Conservation (phyloP, 1,139 yeast genomes). For the Magnusiomyces suaveolens region DNA sequence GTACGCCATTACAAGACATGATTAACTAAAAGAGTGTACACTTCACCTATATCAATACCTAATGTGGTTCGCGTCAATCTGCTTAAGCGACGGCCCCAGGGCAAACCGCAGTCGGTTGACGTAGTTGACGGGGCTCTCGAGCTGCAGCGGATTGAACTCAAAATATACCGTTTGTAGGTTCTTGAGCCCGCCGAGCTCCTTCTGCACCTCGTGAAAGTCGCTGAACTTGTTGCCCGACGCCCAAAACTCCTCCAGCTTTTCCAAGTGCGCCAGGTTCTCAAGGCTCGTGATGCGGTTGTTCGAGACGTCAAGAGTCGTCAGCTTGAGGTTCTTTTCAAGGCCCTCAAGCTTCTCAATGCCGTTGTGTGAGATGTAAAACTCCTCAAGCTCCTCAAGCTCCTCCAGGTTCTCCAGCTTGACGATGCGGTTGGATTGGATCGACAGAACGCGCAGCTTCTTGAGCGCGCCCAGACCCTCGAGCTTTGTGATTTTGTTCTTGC, state of each 20-base stretch:
- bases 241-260: constrained; percentile 81
- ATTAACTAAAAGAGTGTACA: neutral
- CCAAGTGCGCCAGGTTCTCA: constrained; percentile 56
- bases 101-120: constrained; percentile 70
- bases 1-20: neutral
- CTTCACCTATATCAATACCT: constrained; percentile 2
- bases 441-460: constrained; percentile 58
- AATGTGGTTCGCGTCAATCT: constrained; percentile 80
- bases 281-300: constrained; percentile 57
- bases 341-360: constrained; percentile 70
- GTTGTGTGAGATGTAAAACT: constrained; percentile 81
- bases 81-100: constrained; percentile 63
- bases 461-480: constrained; percentile 57
- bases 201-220: constrained; percentile 57
- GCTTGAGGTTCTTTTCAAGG: constrained; percentile 55
- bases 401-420: constrained; percentile 77
- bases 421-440: constrained; percentile 81
- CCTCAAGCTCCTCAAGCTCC: constrained; percentile 61
- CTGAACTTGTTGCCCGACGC: constrained; percentile 69
- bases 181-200: constrained; percentile 53
- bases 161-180: constrained; percentile 81
- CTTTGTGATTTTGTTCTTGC: constrained; percentile 67
- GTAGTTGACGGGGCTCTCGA: constrained; percentile 64
- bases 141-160: constrained; percentile 89
- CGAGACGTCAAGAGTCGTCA: constrained; percentile 73